phyloP scores from a whole-genome alignment of 345 rosid species.

The Mercurialis annua region DNA sequence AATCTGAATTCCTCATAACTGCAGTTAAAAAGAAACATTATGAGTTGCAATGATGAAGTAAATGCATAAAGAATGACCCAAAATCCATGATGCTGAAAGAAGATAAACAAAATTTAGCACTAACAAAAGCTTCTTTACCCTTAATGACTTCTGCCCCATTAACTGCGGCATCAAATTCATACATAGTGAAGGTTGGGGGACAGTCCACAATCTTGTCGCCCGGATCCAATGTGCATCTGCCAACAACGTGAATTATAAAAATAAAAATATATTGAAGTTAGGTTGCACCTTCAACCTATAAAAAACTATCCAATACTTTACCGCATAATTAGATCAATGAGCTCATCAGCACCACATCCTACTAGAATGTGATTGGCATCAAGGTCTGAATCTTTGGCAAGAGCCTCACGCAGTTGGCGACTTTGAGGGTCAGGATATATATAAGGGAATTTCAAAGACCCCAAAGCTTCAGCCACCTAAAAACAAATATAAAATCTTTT shows the following conservation, averaged over 20 bases:
- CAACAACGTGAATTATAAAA: slow-evolving; percentile 10
- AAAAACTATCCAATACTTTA: slow-evolving; percentile 26
- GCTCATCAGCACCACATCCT: slow-evolving; percentile 97
- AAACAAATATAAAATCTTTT: slow-evolving; percentile 39
- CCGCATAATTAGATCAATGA: slow-evolving; percentile 97
- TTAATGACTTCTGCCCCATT: slow-evolving; percentile 76
- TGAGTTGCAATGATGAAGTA: not conserved
- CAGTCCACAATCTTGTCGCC: slow-evolving; percentile 95
- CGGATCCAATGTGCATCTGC: slow-evolving; percentile 89
- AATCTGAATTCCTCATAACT: slow-evolving; percentile 84
- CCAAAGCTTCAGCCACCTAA: slow-evolving; percentile 90
- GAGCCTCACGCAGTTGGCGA: slow-evolving; percentile 73
- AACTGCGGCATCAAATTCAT: slow-evolving; percentile 95
- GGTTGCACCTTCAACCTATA: not conserved
- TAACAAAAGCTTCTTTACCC: slow-evolving; percentile 40
- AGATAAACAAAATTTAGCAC: not conserved
- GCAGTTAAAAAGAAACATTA: slow-evolving; percentile 1
- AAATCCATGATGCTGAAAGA: not conserved
- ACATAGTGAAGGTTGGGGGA: slow-evolving; percentile 98
- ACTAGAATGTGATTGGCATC: slow-evolving; percentile 84
- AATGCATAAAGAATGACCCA: not conserved
- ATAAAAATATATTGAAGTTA: slow-evolving; percentile 6
- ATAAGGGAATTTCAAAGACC: slow-evolving; percentile 79
- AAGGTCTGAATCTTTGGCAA: slow-evolving; percentile 81
- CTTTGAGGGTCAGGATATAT: slow-evolving; percentile 91